phyloP scores from a whole-genome alignment of 768 basidiomycete species.

The Dacryopinax spathularia region DNA sequence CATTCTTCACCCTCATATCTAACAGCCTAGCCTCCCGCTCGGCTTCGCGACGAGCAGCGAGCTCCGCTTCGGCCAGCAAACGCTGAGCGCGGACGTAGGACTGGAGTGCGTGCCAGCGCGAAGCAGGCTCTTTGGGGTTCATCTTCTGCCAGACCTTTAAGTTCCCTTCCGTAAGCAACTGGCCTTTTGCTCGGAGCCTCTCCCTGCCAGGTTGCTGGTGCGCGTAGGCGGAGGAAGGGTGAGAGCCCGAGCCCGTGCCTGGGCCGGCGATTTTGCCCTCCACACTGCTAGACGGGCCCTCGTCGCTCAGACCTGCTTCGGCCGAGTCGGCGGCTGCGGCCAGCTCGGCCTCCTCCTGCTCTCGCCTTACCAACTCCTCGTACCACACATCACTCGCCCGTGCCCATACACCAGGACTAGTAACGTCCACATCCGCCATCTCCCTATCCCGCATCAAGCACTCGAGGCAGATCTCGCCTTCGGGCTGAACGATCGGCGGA shows the following conservation, averaged over 20 bases:
- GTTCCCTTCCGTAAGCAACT: slow-evolving; percentile 59
- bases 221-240: background rate
- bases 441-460: slow-evolving; percentile 98
- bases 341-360: slow-evolving; percentile 46
- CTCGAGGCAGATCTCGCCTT: slow-evolving; percentile 74
- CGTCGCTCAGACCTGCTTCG: slow-evolving; percentile 7
- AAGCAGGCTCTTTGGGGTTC: slow-evolving; percentile 78
- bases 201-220: slow-evolving; percentile 23
- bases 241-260: slow-evolving; percentile 40
- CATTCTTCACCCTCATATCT: slow-evolving; percentile 64
- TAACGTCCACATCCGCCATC: slow-evolving; percentile 89
- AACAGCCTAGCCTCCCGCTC: slow-evolving; percentile 63
- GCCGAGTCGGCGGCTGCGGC: background rate
- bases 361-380: slow-evolving; percentile 59
- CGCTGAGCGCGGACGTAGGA: slow-evolving; percentile 72
- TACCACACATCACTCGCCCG: slow-evolving; percentile 72
- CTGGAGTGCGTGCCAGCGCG: slow-evolving; percentile 68
- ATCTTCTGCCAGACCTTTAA: slow-evolving; percentile 66
- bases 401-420: slow-evolving; percentile 77
- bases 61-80: slow-evolving; percentile 67
- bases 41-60: slow-evolving; percentile 59
- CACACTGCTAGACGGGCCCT: slow-evolving; percentile 16
- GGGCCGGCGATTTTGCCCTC: slow-evolving; percentile 19
- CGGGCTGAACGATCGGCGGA: slow-evolving; percentile 16
- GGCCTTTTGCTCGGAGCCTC: slow-evolving; percentile 39